phyloP scores from a whole-genome alignment of 495 filamentous ascomycete species.

The Saxophila tyrrhenica region DNA sequence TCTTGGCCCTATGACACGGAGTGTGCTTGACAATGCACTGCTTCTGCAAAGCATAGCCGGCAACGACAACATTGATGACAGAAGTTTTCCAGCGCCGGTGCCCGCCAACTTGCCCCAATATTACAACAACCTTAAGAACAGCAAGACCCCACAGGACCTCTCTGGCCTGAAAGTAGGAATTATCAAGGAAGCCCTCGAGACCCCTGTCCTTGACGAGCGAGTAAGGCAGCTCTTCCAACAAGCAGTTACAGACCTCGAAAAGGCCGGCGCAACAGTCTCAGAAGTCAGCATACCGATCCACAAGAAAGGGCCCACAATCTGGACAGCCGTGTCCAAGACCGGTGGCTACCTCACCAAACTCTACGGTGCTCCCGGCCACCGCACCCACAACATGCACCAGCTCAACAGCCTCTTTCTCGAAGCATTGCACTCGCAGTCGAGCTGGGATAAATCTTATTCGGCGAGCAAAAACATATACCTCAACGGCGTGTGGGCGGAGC shows the following conservation, averaged over 20 bases:
- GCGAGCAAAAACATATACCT: constrained; percentile 12
- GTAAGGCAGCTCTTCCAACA: constrained; percentile 33
- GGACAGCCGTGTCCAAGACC: constrained; percentile 37
- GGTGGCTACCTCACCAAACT: constrained; percentile 34
- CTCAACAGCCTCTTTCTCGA: constrained; percentile 29
- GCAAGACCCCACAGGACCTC: constrained; percentile 17
- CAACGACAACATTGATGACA: constrained; percentile 45
- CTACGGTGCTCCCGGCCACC: constrained; percentile 31
- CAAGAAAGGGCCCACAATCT: constrained; percentile 37
- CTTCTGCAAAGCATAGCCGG: constrained; percentile 43
- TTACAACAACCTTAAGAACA: constrained; percentile 27
- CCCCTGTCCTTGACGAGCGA: constrained; percentile 33
- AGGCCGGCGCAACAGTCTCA: constrained; percentile 41
- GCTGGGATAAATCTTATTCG: constrained; percentile 12
- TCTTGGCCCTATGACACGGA: constrained; percentile 34
- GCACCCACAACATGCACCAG: constrained; percentile 33
- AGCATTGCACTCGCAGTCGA: constrained; percentile 31
- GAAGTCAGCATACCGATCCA: constrained; percentile 45
- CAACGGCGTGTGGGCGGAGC: constrained; percentile 20
- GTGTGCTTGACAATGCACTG: constrained; percentile 38
- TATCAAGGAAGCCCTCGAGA: constrained; percentile 40
- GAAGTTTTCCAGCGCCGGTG: constrained; percentile 9
- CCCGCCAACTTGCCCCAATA: constrained; percentile 26
- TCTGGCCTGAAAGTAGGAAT: constrained; percentile 34
- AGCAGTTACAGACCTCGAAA: constrained; percentile 36